phyloP scores from a whole-genome alignment of 768 basidiomycete genomes.

The Neoboletus magnificus region DNA sequence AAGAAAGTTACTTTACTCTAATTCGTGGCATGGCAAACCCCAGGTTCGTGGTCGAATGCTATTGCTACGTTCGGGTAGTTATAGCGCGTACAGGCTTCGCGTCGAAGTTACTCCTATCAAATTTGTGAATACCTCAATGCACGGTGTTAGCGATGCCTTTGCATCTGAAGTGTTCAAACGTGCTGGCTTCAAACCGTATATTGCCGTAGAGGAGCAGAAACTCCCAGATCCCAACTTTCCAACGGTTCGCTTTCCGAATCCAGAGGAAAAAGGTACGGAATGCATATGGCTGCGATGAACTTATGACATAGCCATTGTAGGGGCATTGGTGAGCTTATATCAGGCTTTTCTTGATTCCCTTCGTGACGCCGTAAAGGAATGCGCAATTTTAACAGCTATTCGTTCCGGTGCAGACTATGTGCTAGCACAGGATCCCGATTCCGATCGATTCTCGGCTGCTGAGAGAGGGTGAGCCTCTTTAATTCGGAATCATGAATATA shows the following conservation, averaged over 20 bases:
- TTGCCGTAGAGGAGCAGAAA: slow-evolving; percentile 63
- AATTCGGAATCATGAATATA: neutral
- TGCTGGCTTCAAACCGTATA: slow-evolving; percentile 58
- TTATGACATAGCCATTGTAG: slow-evolving; percentile 26
- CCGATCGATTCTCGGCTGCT: slow-evolving; percentile 78
- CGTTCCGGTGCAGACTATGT: slow-evolving; percentile 55
- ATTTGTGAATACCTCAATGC: slow-evolving; percentile 89
- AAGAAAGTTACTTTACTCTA: slow-evolving; percentile 52
- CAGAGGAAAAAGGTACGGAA: slow-evolving; percentile 76
- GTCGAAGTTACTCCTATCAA: slow-evolving; percentile 31
- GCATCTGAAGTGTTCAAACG: slow-evolving; percentile 52
- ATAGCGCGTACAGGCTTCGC: slow-evolving; percentile 10
- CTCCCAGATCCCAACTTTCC: slow-evolving; percentile 82
- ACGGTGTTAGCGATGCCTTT: slow-evolving; percentile 78
- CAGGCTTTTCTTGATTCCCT: neutral
- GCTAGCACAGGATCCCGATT: slow-evolving; percentile 87
- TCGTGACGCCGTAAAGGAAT: slow-evolving; percentile 46
- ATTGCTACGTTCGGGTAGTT: neutral
- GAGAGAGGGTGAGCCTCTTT: slow-evolving; percentile 50
- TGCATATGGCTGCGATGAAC: neutral
- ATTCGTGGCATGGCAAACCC: slow-evolving; percentile 22
- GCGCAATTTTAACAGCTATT: slow-evolving; percentile 65
- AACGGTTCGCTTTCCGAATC: slow-evolving; percentile 83
- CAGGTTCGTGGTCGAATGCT: slow-evolving; percentile 8
- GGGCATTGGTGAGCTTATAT: slow-evolving; percentile 43